These are phyloP conservation scores for Penicillium sp. DNA, from an alignment of 2,329 filamentous ascomycete species.

Conservation along the genomic window DNA sequence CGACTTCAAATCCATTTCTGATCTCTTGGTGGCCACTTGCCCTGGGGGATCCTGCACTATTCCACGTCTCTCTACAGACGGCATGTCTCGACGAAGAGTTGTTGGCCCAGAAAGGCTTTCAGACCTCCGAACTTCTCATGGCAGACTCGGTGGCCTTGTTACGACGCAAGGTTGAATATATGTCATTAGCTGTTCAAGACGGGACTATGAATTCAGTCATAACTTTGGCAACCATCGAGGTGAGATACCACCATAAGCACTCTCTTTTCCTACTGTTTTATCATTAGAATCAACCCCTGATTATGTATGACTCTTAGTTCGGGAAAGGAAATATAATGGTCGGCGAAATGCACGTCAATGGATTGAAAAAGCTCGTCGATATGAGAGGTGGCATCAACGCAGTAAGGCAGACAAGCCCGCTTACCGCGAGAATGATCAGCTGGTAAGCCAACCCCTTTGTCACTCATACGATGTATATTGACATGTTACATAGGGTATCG, in stretches of 20 bases:
- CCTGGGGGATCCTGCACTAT: constrained; percentile 56
- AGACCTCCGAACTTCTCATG: constrained; percentile 57
- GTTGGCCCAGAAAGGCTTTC: constrained; percentile 54
- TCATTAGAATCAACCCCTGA: constrained; percentile 4
- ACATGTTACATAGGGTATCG: constrained; percentile 51
- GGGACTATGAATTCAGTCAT: constrained; percentile 59
- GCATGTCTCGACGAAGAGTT: constrained; percentile 58
- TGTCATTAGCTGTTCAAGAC: constrained; percentile 52
- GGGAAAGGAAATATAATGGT: constrained; percentile 54
- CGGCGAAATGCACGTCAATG: constrained; percentile 52
- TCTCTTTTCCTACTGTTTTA: neutral
- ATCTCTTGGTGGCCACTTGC: constrained; percentile 62
- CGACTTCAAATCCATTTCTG: constrained; percentile 58
- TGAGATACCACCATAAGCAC: constrained; percentile 30
- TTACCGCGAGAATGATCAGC: constrained; percentile 57
- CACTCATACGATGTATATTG: neutral
- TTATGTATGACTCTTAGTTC: constrained; percentile 36
- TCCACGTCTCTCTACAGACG: constrained; percentile 61
- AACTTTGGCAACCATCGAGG: constrained; percentile 59
- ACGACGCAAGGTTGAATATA: constrained; percentile 51
- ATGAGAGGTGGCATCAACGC: constrained; percentile 54
- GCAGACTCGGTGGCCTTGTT: constrained; percentile 56
- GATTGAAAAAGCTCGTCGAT: constrained; percentile 51
- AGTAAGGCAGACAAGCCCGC: constrained; percentile 51
- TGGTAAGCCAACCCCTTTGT: constrained; percentile 43